phyloP scores from a whole-genome alignment of 805 yeast species.

The Saccharomycopsis sp. region DNA sequence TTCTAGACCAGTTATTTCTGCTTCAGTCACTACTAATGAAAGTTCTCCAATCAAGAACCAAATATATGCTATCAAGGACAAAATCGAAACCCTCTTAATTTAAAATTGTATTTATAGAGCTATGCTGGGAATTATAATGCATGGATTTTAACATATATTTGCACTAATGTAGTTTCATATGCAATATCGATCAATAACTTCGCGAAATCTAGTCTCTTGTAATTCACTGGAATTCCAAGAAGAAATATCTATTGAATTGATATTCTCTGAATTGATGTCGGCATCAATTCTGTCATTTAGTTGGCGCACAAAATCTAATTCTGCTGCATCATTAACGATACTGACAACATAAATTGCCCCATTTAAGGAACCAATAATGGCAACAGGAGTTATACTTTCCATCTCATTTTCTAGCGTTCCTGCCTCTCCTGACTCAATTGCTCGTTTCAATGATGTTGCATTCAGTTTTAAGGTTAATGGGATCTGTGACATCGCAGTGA shows the following conservation, averaged over 20 bases:
- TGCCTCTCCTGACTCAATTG: no score
- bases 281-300: neutral
- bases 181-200: no score
- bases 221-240: no score
- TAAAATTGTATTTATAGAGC: slow-evolving; percentile 31
- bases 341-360: slow-evolving; percentile 26
- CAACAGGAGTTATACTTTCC: slow-evolving; percentile 22
- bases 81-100: slow-evolving; percentile 95
- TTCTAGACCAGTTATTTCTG: slow-evolving; percentile 98
- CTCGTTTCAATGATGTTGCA: neutral
- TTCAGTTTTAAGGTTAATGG: slow-evolving; percentile 3
- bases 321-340: neutral
- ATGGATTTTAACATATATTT: no score
- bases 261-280: no score
- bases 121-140: no score
- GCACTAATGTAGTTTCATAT: no score
- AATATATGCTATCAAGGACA: slow-evolving; percentile 96
- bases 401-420: no score
- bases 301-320: neutral
- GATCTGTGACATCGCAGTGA: slow-evolving; percentile 23
- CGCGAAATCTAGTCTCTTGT: no score
- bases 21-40: slow-evolving; percentile 96
- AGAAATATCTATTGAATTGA: no score
- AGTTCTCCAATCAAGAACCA: slow-evolving; percentile 96
- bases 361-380: slow-evolving; percentile 24